These are phyloP conservation scores for Jacaranda mimosifolia DNA, from an alignment of 257 asterid genomes.

Conservation along the genomic window DNA sequence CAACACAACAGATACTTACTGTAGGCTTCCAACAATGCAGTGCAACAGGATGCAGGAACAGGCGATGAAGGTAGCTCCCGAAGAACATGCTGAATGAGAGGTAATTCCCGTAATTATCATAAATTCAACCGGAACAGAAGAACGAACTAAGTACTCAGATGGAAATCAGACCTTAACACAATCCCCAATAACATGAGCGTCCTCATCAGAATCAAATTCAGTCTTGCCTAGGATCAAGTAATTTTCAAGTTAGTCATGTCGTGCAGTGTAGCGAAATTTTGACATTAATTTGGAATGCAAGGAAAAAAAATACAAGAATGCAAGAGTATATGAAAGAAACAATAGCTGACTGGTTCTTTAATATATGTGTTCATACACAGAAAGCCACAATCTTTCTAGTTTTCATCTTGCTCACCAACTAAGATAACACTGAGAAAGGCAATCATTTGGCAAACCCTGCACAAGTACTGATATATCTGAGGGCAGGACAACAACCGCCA, in stretches of 20 bases:
- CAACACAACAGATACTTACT: conserved; percentile 57
- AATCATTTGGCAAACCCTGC: too few species aligned
- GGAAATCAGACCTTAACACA: conserved; percentile 82
- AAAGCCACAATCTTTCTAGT: conserved; percentile 4
- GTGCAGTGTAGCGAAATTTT: conserved; percentile 14
- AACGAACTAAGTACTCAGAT: conserved; percentile 29
- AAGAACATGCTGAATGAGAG: conserved; percentile 84
- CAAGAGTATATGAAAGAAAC: neutral
- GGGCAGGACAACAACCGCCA: neutral
- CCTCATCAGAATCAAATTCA: conserved; percentile 85
- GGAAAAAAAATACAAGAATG: neutral
- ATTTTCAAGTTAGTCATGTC: conserved; percentile 33
- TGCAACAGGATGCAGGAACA: conserved; percentile 98
- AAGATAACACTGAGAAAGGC: conserved; percentile 14
- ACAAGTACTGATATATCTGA: conserved; percentile 1
- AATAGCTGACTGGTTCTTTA: neutral
- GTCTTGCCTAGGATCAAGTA: conserved; percentile 67
- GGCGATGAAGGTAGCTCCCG: conserved; percentile 99
- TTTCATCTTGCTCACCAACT: conserved; percentile 1
- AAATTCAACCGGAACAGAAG: conserved; percentile 24
- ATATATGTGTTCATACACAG: neutral
- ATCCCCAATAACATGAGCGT: conserved; percentile 97
- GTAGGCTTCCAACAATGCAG: conserved; percentile 92
- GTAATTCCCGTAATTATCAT: conserved; percentile 33
- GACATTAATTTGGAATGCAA: conserved; percentile 10